These are phyloP conservation scores for Ophiocordyceps robertsii DNA, from an alignment of 2,329 filamentous ascomycete species.

Conservation along the genomic window DNA sequence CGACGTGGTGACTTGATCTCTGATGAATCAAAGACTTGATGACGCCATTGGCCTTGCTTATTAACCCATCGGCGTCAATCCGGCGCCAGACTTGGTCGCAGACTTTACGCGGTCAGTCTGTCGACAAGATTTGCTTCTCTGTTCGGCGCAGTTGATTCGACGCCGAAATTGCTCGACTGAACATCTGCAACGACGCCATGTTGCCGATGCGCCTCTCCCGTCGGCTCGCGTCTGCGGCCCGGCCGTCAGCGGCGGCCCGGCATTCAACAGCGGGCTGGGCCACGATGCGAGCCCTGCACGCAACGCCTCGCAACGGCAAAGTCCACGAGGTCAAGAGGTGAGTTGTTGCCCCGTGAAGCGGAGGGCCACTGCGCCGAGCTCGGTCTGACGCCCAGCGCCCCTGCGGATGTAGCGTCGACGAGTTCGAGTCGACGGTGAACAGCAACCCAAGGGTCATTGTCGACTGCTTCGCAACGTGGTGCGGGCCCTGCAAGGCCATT, in stretches of 20 bases:
- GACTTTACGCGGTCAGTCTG: too few species aligned
- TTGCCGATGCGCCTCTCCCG: not conserved
- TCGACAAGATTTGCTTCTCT: too few species aligned
- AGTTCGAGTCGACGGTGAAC: constrained; percentile 42
- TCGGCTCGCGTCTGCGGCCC: not conserved
- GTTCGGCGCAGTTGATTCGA: too few species aligned
- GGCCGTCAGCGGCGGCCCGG: not conserved
- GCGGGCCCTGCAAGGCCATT: constrained; percentile 86
- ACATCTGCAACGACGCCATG: not conserved
- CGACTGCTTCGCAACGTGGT: constrained; percentile 85
- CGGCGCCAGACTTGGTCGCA: too few species aligned
- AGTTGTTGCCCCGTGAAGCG: constrained; percentile 3
- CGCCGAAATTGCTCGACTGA: too few species aligned
- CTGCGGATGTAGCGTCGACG: constrained; percentile 31
- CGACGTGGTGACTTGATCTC: too few species aligned
- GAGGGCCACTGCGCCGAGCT: too few species aligned
- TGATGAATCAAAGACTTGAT: too few species aligned
- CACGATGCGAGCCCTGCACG: constrained; percentile 13
- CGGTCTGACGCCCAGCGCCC: too few species aligned
- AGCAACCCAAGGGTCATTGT: constrained; percentile 51
- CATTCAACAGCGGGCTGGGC: not conserved
- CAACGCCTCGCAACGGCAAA: constrained; percentile 24
- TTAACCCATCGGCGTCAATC: too few species aligned
- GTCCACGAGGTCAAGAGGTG: constrained; percentile 30
- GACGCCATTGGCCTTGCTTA: too few species aligned